Base-by-base conservation (phyloP, 2,329 filamentous ascomycete genomes). In the Leptographium radiaticola region DNA sequence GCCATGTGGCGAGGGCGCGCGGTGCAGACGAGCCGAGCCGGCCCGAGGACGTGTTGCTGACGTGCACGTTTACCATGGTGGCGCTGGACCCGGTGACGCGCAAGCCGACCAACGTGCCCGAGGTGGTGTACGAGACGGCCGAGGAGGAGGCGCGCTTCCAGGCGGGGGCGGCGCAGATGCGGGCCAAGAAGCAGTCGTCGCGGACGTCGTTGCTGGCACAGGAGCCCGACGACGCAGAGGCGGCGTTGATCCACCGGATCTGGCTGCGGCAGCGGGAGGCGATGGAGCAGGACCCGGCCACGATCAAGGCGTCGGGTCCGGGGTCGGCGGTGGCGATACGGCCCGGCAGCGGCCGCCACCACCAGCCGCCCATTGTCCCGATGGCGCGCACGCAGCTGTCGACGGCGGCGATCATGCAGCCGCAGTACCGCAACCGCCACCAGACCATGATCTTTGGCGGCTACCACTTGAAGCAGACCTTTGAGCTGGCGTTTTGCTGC, bases 381-480 rank as follows among this genome's bases (percentile, higher is more conserved):
- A 75, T 77, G 59, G 80, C 82, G 1, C 71, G 72, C 38, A 75
- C 87, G 36, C 77, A 78, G 61, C 81, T 70, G 7, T 64, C 64
- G n/a, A 68, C 82, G 2, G 82, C 84, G 12, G 78, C 76, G 60
- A 86, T 89, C 59, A 88, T 88, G 84, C 84, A 87, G 64, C 85
- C 85, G 0, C 83, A 70, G 55, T 68, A 69, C 55, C 62, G 67
- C 31, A 69, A 69, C 58, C 64, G 68, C 2, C 83, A 87, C 66
- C 81, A 85, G 61, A 86, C 85, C 65, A 87, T 87, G 84, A 86
- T 89, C 53, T 89, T 88, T 61, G 85, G 85, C 51, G 85, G 85
- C 15, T 87, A 84, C 64, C 75, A 88, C 12, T 72, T 89, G 12
- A 86, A 86, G 63, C 81, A 86, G 62, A 85, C 83, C 0, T 88